phyloP scores from a whole-genome alignment of 2,329 filamentous ascomycete genomes.

The Arachnomyces sp. region DNA sequence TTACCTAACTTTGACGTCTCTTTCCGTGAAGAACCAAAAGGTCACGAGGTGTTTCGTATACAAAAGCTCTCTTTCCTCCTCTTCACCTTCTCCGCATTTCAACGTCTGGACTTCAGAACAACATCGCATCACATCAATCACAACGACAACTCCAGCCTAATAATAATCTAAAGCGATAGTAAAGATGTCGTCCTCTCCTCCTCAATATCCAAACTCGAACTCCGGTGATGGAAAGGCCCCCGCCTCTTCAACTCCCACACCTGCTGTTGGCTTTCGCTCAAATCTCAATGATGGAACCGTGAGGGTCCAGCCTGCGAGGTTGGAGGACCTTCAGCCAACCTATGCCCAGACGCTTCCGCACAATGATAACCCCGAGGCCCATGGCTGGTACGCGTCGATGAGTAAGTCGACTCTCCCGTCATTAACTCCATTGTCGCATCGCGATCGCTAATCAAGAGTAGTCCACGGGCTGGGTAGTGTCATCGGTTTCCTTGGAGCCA shows the following conservation, averaged over 20 bases:
- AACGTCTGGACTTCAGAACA: too few species aligned
- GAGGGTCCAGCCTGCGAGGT: conserved; percentile 67
- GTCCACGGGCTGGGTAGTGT: conserved; percentile 65
- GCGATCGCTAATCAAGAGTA: conserved; percentile 19
- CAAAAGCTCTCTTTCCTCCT: too few species aligned
- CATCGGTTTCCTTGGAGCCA: conserved; percentile 71
- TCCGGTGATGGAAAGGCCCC: conserved; percentile 25
- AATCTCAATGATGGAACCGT: conserved; percentile 45
- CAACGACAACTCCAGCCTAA: too few species aligned
- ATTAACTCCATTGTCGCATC: not conserved
- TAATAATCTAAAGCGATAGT: too few species aligned
- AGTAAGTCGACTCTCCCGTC: conserved; percentile 46
- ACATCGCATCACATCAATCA: too few species aligned
- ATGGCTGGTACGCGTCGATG: conserved; percentile 87
- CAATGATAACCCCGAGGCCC: conserved; percentile 57
- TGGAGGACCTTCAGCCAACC: conserved; percentile 75
- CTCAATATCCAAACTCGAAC: too few species aligned
- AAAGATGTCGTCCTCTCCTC: not conserved
- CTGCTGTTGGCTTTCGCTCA: conserved; percentile 38
- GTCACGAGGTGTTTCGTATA: too few species aligned
- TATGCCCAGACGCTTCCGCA: conserved; percentile 60
- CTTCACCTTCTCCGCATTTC: too few species aligned
- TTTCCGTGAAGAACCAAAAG: too few species aligned
- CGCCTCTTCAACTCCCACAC: conserved; percentile 6
- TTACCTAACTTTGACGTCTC: too few species aligned